Base-by-base conservation (phyloP, 148 eudicot genomes). In the Cornus controversa region DNA sequence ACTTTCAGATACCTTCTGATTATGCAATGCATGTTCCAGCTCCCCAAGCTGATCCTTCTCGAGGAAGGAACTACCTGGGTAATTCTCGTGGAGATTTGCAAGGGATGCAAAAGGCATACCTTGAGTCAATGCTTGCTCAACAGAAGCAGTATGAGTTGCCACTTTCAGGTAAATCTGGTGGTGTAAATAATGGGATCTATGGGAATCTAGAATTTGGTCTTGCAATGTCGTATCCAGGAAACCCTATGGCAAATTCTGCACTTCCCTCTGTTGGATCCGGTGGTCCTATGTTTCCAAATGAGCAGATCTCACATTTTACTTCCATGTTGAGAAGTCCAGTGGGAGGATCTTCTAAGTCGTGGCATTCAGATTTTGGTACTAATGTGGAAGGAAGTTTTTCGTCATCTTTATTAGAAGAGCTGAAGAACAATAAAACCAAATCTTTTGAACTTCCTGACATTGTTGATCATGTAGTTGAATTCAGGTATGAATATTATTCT, bases 381-480 rank as follows among this genome's bases (percentile, higher is more conserved):
- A 78, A 47, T 63, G 27, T 66, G 73, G 87, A 87, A 62, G 82
- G 79, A 70, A 87, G 66, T 23, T 63, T 79, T 82, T 78, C 71
- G 11, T 67, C 82, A 67, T 75, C 90, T 42, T 64, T 84, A 71
- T 75, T 91, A 66, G 94, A 89, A 31, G 82, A 81, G 81, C 78
- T 87, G 70, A 91, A 89, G 84, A 89, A 81, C 82, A 91, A 82
- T 50, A 83, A 85, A 77, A 69, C 80, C 69, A 87, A 36, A 67
- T 71, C 85, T 67, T 79, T 87, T 66, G 92, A 91, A 72, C 89
- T 91, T 66, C 78, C 84, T 0, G 92, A 87, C 69, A 70, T 87
- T 80, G 83, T 89, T 66, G 81, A 77, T 66, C 87, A 91, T 76
- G 88, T 89, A 42, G 78, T 87, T 82, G 90, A 89, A 69, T 89